Conservation (phyloP, 2,329 filamentous ascomycete genomes). For the Raffaelea albimanens region DNA sequence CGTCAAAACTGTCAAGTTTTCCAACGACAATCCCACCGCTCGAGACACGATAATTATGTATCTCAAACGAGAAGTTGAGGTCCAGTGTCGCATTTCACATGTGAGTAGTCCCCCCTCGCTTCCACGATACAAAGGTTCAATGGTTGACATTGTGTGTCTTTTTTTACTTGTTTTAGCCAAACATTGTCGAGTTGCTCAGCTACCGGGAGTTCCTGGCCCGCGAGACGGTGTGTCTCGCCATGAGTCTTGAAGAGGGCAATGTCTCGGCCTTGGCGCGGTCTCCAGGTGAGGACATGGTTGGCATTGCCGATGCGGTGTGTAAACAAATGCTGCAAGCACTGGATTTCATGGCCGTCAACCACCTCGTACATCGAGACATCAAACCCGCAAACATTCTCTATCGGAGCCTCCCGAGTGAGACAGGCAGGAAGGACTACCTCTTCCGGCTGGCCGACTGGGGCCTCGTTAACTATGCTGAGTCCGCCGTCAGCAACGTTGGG, state of each 20-base stretch:
- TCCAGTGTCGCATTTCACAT: not conserved
- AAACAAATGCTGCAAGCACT: not conserved
- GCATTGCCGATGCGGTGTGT: not conserved
- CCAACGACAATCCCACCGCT: not conserved
- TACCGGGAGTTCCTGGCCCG: not conserved
- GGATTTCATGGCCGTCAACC: not conserved
- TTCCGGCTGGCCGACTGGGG: not conserved
- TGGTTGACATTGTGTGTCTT: too few species aligned
- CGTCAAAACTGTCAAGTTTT: not conserved
- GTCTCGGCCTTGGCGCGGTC: not conserved
- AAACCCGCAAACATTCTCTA: not conserved
- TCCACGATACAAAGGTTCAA: too few species aligned
- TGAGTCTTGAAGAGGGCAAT: not conserved
- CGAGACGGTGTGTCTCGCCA: not conserved
- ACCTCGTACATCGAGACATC: not conserved
- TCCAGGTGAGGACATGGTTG: not conserved
- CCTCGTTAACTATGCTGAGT: not conserved
- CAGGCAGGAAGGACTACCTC: not conserved
- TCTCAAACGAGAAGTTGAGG: not conserved
- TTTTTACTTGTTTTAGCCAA: not conserved
- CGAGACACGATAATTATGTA: too few species aligned
- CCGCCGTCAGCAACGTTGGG: not conserved
- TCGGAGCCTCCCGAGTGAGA: not conserved
- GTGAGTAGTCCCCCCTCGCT: too few species aligned
- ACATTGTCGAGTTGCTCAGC: not conserved